Evolutionary conservation across 202 grass and related monocot genomes (phyloP).

Genomic region (Digitaria exilis): DNA sequence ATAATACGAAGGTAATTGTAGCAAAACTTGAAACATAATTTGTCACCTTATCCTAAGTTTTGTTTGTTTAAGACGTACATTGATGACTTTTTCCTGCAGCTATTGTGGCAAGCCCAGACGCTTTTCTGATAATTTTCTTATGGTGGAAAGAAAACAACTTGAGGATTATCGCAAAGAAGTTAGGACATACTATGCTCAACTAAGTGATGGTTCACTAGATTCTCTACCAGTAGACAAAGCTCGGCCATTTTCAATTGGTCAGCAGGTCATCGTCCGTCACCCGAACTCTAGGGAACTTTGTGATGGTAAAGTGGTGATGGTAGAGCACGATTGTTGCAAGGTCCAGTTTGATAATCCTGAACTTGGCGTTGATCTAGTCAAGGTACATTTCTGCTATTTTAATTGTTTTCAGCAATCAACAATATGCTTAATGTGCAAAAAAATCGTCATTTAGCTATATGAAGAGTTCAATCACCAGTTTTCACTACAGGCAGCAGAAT

Average conservation of each 20-base stretch:
- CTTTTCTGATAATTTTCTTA: slow-evolving; percentile 61
- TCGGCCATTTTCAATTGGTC: slow-evolving; percentile 63
- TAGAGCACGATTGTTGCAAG: slow-evolving; percentile 49
- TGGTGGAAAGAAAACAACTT: slow-evolving; percentile 60
- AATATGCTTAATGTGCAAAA: background rate
- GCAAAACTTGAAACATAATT: slow-evolving; percentile 24
- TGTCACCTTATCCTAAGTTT: slow-evolving; percentile 9
- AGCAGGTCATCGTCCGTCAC: slow-evolving; percentile 59
- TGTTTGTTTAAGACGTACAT: slow-evolving; percentile 11
- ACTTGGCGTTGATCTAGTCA: slow-evolving; percentile 53
- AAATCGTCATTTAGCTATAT: background rate
- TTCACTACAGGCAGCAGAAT: background rate
- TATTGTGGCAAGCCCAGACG: slow-evolving; percentile 72
- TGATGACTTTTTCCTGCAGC: slow-evolving; percentile 47
- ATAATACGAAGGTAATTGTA: slow-evolving; percentile 57
- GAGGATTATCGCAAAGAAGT: slow-evolving; percentile 59
- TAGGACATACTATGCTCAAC: slow-evolving; percentile 57
- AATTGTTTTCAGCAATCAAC: slow-evolving; percentile 12
- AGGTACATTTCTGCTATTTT: slow-evolving; percentile 55
- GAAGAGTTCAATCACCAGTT: background rate
- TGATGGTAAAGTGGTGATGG: slow-evolving; percentile 58
- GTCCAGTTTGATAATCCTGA: slow-evolving; percentile 67
- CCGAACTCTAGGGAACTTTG: slow-evolving; percentile 67
- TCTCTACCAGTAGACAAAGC: slow-evolving; percentile 67
- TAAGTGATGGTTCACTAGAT: slow-evolving; percentile 53